A percentile compares a stretch with the other conserved stretches of the same genome.
Conservation (phyloP, 2,329 filamentous ascomycete genomes). For the Lojkania enalia region DNA sequence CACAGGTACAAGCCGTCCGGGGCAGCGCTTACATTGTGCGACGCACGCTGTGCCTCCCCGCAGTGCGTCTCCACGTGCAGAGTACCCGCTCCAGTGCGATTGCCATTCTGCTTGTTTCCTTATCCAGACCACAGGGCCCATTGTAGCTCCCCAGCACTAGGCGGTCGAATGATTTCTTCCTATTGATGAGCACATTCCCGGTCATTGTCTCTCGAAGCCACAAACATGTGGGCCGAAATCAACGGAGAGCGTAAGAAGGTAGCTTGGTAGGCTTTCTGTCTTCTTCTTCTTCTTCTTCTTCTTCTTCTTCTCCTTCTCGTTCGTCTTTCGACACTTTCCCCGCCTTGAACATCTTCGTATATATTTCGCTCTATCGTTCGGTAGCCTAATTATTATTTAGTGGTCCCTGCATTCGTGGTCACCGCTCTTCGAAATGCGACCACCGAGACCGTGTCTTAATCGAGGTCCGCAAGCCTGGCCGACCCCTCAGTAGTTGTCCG, state of each 20-base stretch:
- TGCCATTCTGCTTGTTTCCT: constrained; percentile 22
- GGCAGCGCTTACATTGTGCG: constrained; percentile 4
- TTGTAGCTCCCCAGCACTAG: not conserved
- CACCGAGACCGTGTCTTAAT: constrained; percentile 71
- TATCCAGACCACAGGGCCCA: constrained; percentile 23
- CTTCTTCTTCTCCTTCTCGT: constrained; percentile 1
- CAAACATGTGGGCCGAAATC: constrained; percentile 61
- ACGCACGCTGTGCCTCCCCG: constrained; percentile 29
- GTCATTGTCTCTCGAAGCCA: constrained; percentile 28
- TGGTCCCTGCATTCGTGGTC: constrained; percentile 74
- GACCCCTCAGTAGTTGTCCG: constrained; percentile 70
- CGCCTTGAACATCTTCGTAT: not conserved
- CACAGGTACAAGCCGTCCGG: constrained; percentile 2
- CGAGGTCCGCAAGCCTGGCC: constrained; percentile 71
- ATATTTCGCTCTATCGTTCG: constrained; percentile 16
- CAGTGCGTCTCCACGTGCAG: constrained; percentile 31
- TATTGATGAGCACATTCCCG: constrained; percentile 36
- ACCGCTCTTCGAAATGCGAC: constrained; percentile 74
- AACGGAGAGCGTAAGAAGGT: constrained; percentile 75
- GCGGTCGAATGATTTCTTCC: constrained; percentile 17
- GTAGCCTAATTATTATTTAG: constrained; percentile 46
- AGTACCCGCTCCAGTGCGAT: constrained; percentile 15
- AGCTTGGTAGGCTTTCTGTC: constrained; percentile 63
- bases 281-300: not conserved
- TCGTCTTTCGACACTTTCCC: not conserved